Evolutionary conservation across 768 basidiomycete genomes (phyloP).

Genomic region (Chiua virens): DNA sequence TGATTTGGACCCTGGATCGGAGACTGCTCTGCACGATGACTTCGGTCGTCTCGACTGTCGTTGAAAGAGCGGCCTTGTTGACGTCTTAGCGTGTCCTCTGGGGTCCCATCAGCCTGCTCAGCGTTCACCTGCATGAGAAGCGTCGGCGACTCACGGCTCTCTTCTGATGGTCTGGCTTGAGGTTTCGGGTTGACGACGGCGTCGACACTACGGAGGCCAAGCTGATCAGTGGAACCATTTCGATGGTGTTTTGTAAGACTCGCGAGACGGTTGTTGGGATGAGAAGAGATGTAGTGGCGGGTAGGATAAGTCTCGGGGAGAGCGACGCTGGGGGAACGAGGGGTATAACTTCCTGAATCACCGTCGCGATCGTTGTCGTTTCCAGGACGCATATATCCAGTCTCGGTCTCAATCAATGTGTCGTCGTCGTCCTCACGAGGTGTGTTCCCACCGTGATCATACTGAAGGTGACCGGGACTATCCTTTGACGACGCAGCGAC

Average conservation of each 20-base stretch:
- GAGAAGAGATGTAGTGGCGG: conserved; percentile 32
- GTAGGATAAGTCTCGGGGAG: conserved; percentile 49
- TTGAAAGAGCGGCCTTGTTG: conserved; percentile 21
- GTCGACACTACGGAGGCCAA: conserved; percentile 61
- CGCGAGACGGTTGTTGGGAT: conserved; percentile 29
- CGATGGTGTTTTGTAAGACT: conserved; percentile 51
- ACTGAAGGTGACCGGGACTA: conserved; percentile 38
- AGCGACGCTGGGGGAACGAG: conserved; percentile 63
- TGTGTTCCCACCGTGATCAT: conserved; percentile 35
- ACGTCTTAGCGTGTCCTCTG: conserved; percentile 19
- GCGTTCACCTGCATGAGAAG: conserved; percentile 9
- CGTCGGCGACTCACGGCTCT: conserved; percentile 28
- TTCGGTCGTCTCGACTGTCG: conserved; percentile 12
- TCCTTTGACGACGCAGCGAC: conserved; percentile 36
- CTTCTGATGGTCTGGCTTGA: conserved; percentile 23
- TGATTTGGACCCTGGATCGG: conserved; percentile 11
- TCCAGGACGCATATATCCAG: conserved; percentile 33
- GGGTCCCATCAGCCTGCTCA: conserved; percentile 12
- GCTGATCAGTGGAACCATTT: conserved; percentile 59
- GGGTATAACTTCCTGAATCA: conserved; percentile 61
- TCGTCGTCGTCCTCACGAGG: conserved; percentile 48
- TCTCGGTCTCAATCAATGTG: conserved; percentile 44
- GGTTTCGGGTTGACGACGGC: conserved; percentile 52
- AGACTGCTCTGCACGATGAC: conserved; percentile 24
- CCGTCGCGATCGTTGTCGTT: conserved; percentile 40